These are phyloP conservation scores for Saccharomyces kudriavzevii DNA, from an alignment of 805 yeast genomes.

Conservation along the genomic window DNA sequence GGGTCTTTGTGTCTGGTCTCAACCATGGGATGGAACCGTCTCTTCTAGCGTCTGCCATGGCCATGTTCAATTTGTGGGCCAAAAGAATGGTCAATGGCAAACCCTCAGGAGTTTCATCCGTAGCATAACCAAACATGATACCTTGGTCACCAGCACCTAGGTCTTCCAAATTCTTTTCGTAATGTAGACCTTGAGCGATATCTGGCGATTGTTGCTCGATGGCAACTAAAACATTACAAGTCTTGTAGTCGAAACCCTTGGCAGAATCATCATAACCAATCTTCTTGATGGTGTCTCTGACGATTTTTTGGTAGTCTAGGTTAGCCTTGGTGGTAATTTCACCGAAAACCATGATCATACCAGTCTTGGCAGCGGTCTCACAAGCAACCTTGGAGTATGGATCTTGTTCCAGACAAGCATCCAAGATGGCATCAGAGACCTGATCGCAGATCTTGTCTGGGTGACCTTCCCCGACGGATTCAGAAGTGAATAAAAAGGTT, in stretches of 20 bases:
- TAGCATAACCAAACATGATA: slow-evolving; percentile 98
- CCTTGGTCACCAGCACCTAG: slow-evolving; percentile 99
- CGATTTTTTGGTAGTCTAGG: slow-evolving; percentile 89
- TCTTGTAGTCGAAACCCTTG: slow-evolving; percentile 96
- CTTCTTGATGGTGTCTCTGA: slow-evolving; percentile 95
- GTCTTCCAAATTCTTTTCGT: slow-evolving; percentile 88
- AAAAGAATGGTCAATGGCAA: slow-evolving; percentile 87
- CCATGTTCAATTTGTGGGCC: slow-evolving; percentile 91
- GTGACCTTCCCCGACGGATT: slow-evolving; percentile 87
- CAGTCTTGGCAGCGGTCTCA: slow-evolving; percentile 97
- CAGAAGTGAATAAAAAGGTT: slow-evolving; percentile 62
- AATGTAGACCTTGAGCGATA: slow-evolving; percentile 96
- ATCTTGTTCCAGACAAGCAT: slow-evolving; percentile 88
- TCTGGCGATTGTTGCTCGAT: slow-evolving; percentile 98
- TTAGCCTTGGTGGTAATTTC: slow-evolving; percentile 94
- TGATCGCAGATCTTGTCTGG: slow-evolving; percentile 95
- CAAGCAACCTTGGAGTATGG: slow-evolving; percentile 97
- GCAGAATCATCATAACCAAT: slow-evolving; percentile 92
- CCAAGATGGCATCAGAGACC: slow-evolving; percentile 92
- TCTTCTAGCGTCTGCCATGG: slow-evolving; percentile 92
- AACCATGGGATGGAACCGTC: slow-evolving; percentile 87
- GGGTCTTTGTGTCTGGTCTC: slow-evolving; percentile 98
- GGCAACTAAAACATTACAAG: slow-evolving; percentile 95
- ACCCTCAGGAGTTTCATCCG: slow-evolving; percentile 94
- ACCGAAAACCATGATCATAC: slow-evolving; percentile 97